Conservation (phyloP, 1,139 yeast genomes). For the Zygosaccharomyces sapae region DNA sequence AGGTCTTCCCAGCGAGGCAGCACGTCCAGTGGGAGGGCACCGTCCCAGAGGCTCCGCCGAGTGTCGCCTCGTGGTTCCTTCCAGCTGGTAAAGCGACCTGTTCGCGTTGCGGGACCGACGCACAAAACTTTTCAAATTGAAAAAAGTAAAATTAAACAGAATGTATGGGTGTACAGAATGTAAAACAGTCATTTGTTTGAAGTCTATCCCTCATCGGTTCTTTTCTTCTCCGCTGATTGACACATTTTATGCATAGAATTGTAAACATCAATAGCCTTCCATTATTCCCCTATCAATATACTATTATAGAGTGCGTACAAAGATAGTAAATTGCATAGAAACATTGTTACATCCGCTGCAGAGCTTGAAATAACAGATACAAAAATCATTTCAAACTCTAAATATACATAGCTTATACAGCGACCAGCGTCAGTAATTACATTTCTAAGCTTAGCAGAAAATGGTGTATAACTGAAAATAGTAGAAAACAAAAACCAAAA, state of each 20-base stretch:
- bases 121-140: no score
- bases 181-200: no score
- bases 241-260: not conserved
- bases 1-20: not conserved
- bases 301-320: no score
- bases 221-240: not conserved
- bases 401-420: constrained; percentile 6
- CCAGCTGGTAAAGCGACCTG: no score
- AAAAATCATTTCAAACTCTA: constrained; percentile 5
- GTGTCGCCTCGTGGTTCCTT: no score
- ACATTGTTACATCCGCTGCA: constrained; percentile 3
- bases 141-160: no score
- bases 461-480: not conserved
- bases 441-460: not conserved
- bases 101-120: no score
- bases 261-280: no score
- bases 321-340: not conserved
- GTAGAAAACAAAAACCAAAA: not conserved
- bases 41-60: no score
- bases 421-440: constrained; percentile 5
- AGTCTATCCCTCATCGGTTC: not conserved
- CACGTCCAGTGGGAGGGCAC: no score
- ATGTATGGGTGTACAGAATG: no score
- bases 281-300: no score
- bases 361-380: constrained; percentile 2